Percentiles rank a stretch among this genome's conserved stretches.
Conservation (phyloP, 78 protist genomes). For the Monosiga brevicollis region DNA sequence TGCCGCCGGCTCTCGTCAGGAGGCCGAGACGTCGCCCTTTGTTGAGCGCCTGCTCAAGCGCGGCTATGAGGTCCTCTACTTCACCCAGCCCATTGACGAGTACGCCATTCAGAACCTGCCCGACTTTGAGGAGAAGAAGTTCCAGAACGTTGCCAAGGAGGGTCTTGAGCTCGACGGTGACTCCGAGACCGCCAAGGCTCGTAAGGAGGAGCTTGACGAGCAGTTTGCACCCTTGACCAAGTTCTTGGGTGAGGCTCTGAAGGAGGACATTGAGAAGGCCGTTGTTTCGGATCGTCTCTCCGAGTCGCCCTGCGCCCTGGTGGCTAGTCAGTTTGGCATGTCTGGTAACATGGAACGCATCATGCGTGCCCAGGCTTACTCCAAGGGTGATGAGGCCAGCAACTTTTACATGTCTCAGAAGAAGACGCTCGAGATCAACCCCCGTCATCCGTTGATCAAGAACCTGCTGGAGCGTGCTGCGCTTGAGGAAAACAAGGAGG, state of each 20-base stretch:
- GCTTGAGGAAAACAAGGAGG: background rate
- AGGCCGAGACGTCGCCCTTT: constrained; percentile 68
- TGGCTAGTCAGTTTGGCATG: constrained; percentile 70
- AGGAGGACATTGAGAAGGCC: constrained; percentile 53
- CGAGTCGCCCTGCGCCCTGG: constrained; percentile 70
- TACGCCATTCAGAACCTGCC: constrained; percentile 65
- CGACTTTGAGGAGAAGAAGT: constrained; percentile 64
- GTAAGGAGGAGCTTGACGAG: constrained; percentile 43
- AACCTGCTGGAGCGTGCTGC: constrained; percentile 35
- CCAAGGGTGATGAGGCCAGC: background rate
- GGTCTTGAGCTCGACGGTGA: constrained; percentile 65
- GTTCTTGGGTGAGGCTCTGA: constrained; percentile 48
- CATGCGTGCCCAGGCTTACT: constrained; percentile 81
- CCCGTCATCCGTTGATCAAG: constrained; percentile 72
- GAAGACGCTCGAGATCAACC: constrained; percentile 81
- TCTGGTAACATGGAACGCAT: constrained; percentile 90
- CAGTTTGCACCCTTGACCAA: constrained; percentile 59
- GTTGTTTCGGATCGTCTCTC: constrained; percentile 61
- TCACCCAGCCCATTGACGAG: constrained; percentile 95
- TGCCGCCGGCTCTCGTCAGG: constrained; percentile 64
- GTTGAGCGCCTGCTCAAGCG: constrained; percentile 68
- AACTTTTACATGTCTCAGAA: constrained; percentile 5
- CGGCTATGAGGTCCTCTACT: constrained; percentile 90
- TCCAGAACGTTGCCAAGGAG: constrained; percentile 78
- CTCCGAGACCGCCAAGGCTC: background rate